phyloP scores from a whole-genome alignment of 75 land plant species.

The Cryptomeria japonica region DNA sequence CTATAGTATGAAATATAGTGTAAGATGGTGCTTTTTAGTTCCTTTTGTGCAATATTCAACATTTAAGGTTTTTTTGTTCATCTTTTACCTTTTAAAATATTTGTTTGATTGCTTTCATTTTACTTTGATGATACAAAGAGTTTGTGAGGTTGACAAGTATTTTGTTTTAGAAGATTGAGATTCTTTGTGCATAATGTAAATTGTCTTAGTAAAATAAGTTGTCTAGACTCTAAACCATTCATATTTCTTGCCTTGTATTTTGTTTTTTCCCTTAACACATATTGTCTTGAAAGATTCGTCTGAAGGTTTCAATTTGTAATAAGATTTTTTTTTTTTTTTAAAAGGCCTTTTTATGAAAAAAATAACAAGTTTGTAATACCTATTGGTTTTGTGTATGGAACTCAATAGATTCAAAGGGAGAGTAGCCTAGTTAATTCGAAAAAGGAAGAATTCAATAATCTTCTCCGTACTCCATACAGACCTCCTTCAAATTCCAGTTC shows the following conservation, averaged over 20 bases:
- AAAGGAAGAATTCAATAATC: slow-evolving; percentile 50
- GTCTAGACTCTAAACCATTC: not conserved
- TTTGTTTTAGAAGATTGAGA: not conserved
- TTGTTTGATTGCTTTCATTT: not conserved
- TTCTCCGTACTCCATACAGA: slow-evolving; percentile 44
- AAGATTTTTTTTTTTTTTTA: not conserved
- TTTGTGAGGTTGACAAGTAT: not conserved
- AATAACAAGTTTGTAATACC: not conserved
- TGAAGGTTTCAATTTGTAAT: not conserved
- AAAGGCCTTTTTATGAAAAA: not conserved
- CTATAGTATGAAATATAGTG: not conserved
- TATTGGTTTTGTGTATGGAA: not conserved
- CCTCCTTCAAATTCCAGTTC: slow-evolving; percentile 15
- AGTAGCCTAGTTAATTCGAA: slow-evolving; percentile 50
- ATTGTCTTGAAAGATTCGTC: not conserved
- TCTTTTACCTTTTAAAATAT: not conserved
- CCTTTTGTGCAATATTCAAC: not conserved
- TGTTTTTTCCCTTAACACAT: not conserved
- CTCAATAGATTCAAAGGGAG: slow-evolving; percentile 59
- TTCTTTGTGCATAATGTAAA: not conserved
- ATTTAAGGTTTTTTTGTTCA: not conserved
- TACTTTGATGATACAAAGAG: not conserved
- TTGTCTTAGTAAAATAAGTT: not conserved
- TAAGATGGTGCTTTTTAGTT: not conserved
- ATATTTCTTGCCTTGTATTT: not conserved